A percentile compares a stretch with the other conserved stretches of the same genome.
Evolutionary conservation across 176 grass and related monocot species (phyloP).

Genomic region (Eragrostis curvula): DNA sequence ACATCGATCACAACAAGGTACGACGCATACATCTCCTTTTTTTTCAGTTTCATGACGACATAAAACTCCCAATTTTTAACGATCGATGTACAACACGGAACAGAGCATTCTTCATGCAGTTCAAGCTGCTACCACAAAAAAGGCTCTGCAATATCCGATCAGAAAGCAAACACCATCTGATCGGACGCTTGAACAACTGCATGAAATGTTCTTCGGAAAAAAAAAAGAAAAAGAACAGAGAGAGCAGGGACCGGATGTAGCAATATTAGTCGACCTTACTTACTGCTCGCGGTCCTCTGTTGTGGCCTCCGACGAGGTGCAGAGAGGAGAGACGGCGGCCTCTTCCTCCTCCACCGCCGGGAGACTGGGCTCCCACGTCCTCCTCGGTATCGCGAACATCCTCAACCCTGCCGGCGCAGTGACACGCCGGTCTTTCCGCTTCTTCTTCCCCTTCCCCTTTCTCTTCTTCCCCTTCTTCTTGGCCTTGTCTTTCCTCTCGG

Average conservation of each 20-base stretch:
- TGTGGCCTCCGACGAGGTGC: not conserved
- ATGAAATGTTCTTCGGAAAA: no score
- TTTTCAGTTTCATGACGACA: not conserved
- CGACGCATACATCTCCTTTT: not conserved
- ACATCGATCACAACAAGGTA: not conserved
- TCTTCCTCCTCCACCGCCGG: conserved; percentile 50
- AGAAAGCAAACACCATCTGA: not conserved
- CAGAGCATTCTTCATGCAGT: not conserved
- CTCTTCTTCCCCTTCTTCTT: not conserved
- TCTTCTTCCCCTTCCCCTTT: not conserved
- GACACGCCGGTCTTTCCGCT: not conserved
- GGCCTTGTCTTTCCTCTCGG: not conserved
- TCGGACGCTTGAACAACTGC: not conserved
- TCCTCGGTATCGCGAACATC: not conserved
- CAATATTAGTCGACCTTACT: not conserved
- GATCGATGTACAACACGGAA: not conserved
- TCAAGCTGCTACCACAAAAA: not conserved
- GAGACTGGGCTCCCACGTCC: conserved; percentile 59
- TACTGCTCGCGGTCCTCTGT: not conserved
- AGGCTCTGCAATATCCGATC: not conserved
- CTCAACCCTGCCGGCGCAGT: not conserved
- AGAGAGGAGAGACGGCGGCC: not conserved
- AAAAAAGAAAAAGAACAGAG: no score
- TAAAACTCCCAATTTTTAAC: no score
- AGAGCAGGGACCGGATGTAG: no score